phyloP scores from a whole-genome alignment of 2,329 filamentous ascomycete species.

The Fusarium avenaceum region DNA sequence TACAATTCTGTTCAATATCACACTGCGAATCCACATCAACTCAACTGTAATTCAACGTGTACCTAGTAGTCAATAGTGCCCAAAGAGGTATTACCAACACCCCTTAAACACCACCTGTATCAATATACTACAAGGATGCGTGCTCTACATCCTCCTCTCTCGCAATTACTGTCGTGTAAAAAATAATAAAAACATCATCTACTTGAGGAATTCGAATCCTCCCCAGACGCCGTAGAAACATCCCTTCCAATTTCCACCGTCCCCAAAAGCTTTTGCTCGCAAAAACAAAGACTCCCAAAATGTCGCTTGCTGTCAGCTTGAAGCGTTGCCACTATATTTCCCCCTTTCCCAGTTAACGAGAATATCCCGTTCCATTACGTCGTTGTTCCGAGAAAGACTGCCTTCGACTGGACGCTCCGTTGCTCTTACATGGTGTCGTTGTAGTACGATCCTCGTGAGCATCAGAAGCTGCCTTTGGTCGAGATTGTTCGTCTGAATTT shows the following conservation, averaged over 20 bases:
- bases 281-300: conserved; percentile 46
- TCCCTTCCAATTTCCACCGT: conserved; percentile 43
- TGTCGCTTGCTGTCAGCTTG: conserved; percentile 30
- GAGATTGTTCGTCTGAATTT: conserved; percentile 36
- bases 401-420: conserved; percentile 8
- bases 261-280: conserved; percentile 48
- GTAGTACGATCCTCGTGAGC: conserved; percentile 8
- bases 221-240: conserved; percentile 49
- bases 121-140: conserved; percentile 42
- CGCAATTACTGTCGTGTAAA: conserved; percentile 43
- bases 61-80: background rate
- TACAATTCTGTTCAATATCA: conserved; percentile 1
- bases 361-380: conserved; percentile 11
- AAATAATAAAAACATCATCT: conserved; percentile 33
- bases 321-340: conserved; percentile 15
- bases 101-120: conserved; percentile 25
- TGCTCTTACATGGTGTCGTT: conserved; percentile 27
- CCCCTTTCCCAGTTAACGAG: conserved; percentile 21
- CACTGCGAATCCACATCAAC: conserved; percentile 5
- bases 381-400: conserved; percentile 6
- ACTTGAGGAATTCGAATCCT: conserved; percentile 46
- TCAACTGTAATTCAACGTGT: conserved; percentile 13
- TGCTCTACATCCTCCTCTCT: conserved; percentile 34
- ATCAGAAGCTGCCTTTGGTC: conserved; percentile 32
- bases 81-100: conserved; percentile 17